Base-by-base conservation (phyloP, 192 early-diverging fungal genomes). In the Linnemannia zychae region DNA sequence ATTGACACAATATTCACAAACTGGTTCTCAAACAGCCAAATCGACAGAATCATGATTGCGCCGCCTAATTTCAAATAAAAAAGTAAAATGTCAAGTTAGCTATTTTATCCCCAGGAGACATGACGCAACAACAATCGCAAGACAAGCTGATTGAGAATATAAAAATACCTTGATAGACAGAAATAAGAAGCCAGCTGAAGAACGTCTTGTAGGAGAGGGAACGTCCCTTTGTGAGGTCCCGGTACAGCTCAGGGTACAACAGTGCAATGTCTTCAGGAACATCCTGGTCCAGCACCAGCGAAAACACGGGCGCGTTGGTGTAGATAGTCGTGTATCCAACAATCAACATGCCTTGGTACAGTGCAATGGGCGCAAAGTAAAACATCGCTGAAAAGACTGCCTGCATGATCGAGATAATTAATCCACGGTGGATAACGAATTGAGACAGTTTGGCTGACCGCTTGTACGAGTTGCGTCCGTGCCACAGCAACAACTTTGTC, bases 391-490 rank as follows among this genome's bases (percentile, higher is more conserved):
- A 97, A 77, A 99, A 99, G 15, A 99, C 98, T 0, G 97, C 97
- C 88, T 99, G 98, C 93, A 99, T 99, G 24, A 99, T 94, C 1
- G 98, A 98, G 71, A 99, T 99, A 70, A 99, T 99, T 72, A 99
- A 86, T 44, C 98, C 98, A 73, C 98, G 95, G 87, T 99, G 98
- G 70, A 99, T 98, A 13, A 99, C 96, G 90, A 99, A 99, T 86
- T 99, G 98, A 13, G 95, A 94, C 60, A 99, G 89, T 87, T 97
- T 98, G 28, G 97, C 95, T 6, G 98, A 98, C 24, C 97, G 93
- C 77, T 97, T 95, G 89, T 97, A 99, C 78, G 94, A 96, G 88
- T 99, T 98, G 69, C 98, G 92, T 31, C 98, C 98, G 78, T 99
- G 98, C 98, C 97, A 98, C 57, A 99, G 89, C 69, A 99, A 87